These are phyloP conservation scores for Asterophora lycoperdoides DNA, from an alignment of 768 basidiomycete genomes.

Conservation along the genomic window DNA sequence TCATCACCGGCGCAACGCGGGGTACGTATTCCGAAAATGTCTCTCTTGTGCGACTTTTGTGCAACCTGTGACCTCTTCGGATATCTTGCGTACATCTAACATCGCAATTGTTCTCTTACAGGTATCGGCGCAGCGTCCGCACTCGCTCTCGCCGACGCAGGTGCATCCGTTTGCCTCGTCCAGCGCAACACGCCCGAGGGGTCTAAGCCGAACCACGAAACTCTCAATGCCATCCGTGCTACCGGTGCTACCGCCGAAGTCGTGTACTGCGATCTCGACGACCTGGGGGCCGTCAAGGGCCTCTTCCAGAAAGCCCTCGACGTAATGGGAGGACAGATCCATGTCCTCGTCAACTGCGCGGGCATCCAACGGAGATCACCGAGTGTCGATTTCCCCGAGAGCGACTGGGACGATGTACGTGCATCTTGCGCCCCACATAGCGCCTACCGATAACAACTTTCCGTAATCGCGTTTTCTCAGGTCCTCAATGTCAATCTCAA, in stretches of 20 bases:
- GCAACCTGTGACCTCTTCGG: constrained; percentile 4
- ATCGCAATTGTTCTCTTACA: constrained; percentile 13
- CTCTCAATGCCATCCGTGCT: constrained; percentile 29
- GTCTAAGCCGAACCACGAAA: constrained; percentile 23
- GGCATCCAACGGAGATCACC: constrained; percentile 57
- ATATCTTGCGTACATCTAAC: background rate
- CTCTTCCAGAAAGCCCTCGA: constrained; percentile 40
- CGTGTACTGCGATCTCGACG: constrained; percentile 39
- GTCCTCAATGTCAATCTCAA: constrained; percentile 87
- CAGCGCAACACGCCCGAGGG: constrained; percentile 29
- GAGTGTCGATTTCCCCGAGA: constrained; percentile 59
- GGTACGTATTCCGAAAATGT: constrained; percentile 37
- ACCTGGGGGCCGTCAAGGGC: constrained; percentile 36
- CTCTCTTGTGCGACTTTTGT: background rate
- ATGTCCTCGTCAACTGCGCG: constrained; percentile 71
- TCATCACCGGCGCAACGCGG: constrained; percentile 79
- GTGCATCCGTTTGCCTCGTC: constrained; percentile 43
- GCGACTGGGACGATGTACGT: constrained; percentile 65
- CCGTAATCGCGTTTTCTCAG: constrained; percentile 32
- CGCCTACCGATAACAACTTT: background rate
- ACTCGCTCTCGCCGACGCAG: constrained; percentile 45
- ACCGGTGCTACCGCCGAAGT: constrained; percentile 28
- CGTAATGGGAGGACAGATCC: constrained; percentile 36
- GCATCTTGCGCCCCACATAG: constrained; percentile 3
- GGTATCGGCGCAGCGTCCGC: constrained; percentile 52